phyloP scores from a whole-genome alignment of 1,284 basidiomycete genomes.

The Ceratobasidium sp. region DNA sequence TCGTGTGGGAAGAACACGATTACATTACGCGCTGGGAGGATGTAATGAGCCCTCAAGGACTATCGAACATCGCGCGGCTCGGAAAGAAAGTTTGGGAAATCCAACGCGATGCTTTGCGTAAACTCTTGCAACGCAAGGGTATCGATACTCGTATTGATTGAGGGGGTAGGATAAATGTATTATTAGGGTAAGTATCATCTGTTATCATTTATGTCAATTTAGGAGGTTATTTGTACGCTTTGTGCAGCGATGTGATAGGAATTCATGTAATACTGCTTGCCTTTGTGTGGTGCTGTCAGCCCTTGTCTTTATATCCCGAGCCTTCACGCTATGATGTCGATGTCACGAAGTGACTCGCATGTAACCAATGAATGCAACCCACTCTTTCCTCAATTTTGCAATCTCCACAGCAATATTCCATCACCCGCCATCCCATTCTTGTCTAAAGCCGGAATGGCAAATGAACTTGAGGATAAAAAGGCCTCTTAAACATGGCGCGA shows the following conservation, averaged over 20 bases:
- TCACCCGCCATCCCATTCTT: too few species aligned
- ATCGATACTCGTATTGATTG: background rate
- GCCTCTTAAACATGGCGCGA: too few species aligned
- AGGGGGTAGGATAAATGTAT: too few species aligned
- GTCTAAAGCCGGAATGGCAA: too few species aligned
- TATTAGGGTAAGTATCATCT: background rate
- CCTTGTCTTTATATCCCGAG: background rate
- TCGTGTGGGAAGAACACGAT: conserved; percentile 25
- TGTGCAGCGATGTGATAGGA: too few species aligned
- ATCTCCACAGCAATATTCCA: too few species aligned
- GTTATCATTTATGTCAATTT: background rate
- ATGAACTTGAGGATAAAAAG: too few species aligned
- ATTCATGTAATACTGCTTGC: background rate
- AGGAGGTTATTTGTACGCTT: background rate
- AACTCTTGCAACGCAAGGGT: background rate
- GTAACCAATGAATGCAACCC: too few species aligned
- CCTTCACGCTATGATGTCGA: too few species aligned
- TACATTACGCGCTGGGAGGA: conserved; percentile 16
- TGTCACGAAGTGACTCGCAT: too few species aligned
- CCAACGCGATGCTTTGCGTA: conserved; percentile 17
- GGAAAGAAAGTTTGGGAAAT: conserved; percentile 5
- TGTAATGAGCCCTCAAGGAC: conserved; percentile 11
- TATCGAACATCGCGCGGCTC: conserved; percentile 7
- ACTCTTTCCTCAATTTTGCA: too few species aligned
- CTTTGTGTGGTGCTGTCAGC: background rate